phyloP scores from a whole-genome alignment of 208 protist species.

The Leishmania guyanensis region DNA sequence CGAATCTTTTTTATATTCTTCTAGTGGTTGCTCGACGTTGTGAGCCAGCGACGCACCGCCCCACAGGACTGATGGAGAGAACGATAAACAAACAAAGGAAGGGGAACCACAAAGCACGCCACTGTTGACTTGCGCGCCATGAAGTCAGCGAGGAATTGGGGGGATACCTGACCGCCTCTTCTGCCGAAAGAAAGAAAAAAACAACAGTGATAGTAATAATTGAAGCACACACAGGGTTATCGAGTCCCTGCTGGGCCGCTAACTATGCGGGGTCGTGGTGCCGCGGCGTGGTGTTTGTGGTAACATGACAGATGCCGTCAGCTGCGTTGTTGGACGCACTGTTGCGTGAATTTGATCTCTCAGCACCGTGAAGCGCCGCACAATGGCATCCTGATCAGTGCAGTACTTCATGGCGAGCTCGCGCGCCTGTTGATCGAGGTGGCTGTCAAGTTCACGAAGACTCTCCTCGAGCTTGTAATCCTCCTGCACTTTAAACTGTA shows the following conservation, averaged over 20 bases:
- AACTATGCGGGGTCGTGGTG: conserved; percentile 11
- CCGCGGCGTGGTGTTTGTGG: not conserved
- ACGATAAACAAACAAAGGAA: not conserved
- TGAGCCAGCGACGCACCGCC: not conserved
- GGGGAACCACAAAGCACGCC: not conserved
- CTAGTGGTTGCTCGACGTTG: not conserved
- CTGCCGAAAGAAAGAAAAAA: not conserved
- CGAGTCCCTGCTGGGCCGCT: not conserved
- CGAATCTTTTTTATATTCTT: not conserved
- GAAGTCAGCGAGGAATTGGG: not conserved
- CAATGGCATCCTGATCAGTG: conserved; percentile 79
- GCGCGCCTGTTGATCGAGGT: conserved; percentile 80
- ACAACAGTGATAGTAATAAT: too few relatives aligned
- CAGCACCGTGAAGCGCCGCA: conserved; percentile 69
- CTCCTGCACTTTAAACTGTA: conserved; percentile 79
- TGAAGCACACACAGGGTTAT: conserved; percentile 1
- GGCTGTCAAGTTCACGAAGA: conserved; percentile 60
- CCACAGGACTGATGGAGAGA: not conserved
- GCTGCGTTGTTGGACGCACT: conserved; percentile 35
- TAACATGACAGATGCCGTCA: not conserved
- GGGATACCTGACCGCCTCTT: not conserved
- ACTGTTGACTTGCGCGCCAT: not conserved
- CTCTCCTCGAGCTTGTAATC: conserved; percentile 74
- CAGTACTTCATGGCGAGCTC: conserved; percentile 84
- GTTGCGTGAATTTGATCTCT: conserved; percentile 56